phyloP scores from a whole-genome alignment of 2,329 filamentous ascomycete species.

The Sarocladium brachiariae region DNA sequence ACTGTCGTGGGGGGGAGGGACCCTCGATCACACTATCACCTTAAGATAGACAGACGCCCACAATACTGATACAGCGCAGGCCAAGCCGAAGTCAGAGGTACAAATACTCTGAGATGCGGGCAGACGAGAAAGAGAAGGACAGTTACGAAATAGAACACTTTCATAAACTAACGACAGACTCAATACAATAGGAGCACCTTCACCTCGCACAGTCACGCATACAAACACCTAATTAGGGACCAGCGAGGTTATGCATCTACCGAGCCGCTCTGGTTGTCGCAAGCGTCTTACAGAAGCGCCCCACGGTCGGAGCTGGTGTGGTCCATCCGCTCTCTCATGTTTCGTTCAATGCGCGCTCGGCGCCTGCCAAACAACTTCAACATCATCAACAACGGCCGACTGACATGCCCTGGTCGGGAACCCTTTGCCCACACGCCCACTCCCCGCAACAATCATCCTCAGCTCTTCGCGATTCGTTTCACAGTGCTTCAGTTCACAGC shows the following conservation, averaged over 20 bases:
- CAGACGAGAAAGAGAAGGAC: too few relatives aligned
- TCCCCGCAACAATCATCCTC: background rate
- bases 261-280: background rate
- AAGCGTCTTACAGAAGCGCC: background rate
- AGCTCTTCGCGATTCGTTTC: background rate
- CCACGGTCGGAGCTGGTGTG: background rate
- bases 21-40: too few relatives aligned
- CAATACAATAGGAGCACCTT: too few relatives aligned
- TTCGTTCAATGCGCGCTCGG: background rate
- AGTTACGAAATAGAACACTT: too few relatives aligned
- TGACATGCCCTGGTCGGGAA: background rate
- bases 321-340: background rate
- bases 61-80: too few relatives aligned
- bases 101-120: too few relatives aligned
- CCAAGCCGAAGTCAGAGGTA: too few relatives aligned
- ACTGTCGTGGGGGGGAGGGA: background rate
- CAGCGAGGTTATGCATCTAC: conserved; percentile 3
- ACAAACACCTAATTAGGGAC: background rate
- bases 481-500: too few relatives aligned
- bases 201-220: background rate
- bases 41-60: too few relatives aligned
- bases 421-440: background rate
- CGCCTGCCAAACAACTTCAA: background rate
- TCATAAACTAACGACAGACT: too few relatives aligned
- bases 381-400: background rate